These are phyloP conservation scores for Aspergillus flavus DNA, from an alignment of 2,329 filamentous ascomycete species.

Conservation along the genomic window DNA sequence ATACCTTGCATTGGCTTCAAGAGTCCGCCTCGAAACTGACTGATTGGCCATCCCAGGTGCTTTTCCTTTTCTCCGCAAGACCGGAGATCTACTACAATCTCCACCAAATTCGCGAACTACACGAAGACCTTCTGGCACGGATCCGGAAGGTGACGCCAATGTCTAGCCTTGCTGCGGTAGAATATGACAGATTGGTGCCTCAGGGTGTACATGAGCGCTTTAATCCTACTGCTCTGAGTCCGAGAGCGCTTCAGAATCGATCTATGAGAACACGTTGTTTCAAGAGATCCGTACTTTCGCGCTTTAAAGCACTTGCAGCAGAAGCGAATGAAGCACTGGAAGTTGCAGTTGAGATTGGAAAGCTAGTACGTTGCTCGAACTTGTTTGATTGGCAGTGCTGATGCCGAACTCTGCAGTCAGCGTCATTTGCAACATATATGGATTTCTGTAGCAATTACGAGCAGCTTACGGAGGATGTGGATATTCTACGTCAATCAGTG, in stretches of 20 bases:
- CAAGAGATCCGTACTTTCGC: slow-evolving; percentile 31
- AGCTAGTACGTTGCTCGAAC: slow-evolving; percentile 44
- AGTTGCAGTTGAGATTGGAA: slow-evolving; percentile 57
- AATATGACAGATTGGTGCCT: slow-evolving; percentile 24
- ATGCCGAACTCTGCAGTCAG: slow-evolving; percentile 63
- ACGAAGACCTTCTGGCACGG: slow-evolving; percentile 77
- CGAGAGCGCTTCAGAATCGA: slow-evolving; percentile 29
- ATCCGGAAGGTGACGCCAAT: slow-evolving; percentile 72
- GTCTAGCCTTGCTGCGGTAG: slow-evolving; percentile 43
- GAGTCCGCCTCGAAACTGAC: not conserved
- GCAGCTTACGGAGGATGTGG: slow-evolving; percentile 76
- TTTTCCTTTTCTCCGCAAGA: slow-evolving; percentile 72
- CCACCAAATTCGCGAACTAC: slow-evolving; percentile 76
- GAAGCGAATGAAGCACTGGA: slow-evolving; percentile 57
- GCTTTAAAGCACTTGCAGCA: slow-evolving; percentile 45
- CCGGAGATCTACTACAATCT: slow-evolving; percentile 78
- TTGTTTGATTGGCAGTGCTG: slow-evolving; percentile 33
- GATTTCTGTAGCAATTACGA: slow-evolving; percentile 92
- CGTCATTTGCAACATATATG: slow-evolving; percentile 82
- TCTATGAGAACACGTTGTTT: slow-evolving; percentile 33
- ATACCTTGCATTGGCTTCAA: slow-evolving; percentile 19
- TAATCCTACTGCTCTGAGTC: slow-evolving; percentile 51
- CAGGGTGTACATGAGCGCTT: slow-evolving; percentile 49
- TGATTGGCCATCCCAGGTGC: slow-evolving; percentile 59
- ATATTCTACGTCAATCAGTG: slow-evolving; percentile 67